Evolutionary conservation across 306 rosid genomes (phyloP).

Genomic region (Ochetophila trinervis): DNA sequence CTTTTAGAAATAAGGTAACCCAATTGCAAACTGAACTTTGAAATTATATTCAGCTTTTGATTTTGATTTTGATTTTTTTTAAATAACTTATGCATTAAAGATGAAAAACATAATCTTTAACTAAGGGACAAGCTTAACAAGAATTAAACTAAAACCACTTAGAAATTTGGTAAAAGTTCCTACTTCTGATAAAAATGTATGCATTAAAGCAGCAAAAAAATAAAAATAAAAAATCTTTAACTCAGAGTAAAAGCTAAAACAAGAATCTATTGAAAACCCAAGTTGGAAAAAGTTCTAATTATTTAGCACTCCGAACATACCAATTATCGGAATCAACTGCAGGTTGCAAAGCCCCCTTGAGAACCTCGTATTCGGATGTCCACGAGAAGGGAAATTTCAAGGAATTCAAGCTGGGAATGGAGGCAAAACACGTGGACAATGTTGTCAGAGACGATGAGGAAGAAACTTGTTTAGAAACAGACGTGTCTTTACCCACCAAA

Average conservation of each 20-base stretch:
- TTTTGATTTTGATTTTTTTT: too few species aligned
- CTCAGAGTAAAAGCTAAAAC: neutral
- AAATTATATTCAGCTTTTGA: neutral
- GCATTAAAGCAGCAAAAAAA: too few species aligned
- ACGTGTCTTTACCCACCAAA: constrained; percentile 33
- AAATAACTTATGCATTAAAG: too few species aligned
- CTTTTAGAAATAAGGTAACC: neutral
- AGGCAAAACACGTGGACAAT: constrained; percentile 23
- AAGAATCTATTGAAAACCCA: neutral
- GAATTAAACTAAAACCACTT: too few species aligned
- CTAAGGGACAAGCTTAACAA: too few species aligned
- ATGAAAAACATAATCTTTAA: too few species aligned
- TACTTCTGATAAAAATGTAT: too few species aligned
- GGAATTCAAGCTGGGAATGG: constrained; percentile 39
- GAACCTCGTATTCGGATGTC: constrained; percentile 22
- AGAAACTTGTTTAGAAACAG: constrained; percentile 26
- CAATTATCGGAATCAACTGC: constrained; percentile 31
- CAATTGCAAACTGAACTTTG: neutral
- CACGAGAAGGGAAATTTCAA: constrained; percentile 38
- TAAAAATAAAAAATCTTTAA: neutral
- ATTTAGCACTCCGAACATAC: constrained; percentile 32
- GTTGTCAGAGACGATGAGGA: constrained; percentile 18
- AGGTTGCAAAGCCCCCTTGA: constrained; percentile 27
- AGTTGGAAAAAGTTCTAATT: neutral
- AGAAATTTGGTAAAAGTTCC: too few species aligned